These are phyloP conservation scores for Boletus sensibilis DNA, from an alignment of 768 basidiomycete species.

Conservation along the genomic window DNA sequence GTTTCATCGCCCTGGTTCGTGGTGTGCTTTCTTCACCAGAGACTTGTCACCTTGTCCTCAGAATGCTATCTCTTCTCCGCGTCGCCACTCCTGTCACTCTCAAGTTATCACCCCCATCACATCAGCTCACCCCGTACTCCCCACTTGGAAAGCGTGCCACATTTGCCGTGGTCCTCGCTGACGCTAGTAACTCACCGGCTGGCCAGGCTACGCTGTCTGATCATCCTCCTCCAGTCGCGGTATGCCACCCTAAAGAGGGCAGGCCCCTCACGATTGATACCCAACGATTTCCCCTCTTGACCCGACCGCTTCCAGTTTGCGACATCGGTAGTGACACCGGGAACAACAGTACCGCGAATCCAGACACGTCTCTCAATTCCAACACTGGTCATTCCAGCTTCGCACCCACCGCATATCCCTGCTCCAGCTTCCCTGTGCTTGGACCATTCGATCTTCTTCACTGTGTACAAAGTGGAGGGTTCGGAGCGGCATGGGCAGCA, in stretches of 20 bases:
- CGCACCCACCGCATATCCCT: neutral
- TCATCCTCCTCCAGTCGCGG: neutral
- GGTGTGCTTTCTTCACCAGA: neutral
- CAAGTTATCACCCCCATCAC: constrained; percentile 4
- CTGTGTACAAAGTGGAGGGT: constrained; percentile 21
- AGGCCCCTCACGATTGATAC: neutral
- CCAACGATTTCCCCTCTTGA: neutral
- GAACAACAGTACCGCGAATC: neutral
- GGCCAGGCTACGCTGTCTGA: neutral
- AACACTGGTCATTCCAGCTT: neutral
- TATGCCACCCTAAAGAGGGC: neutral
- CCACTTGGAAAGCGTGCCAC: constrained; percentile 5
- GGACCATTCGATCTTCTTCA: constrained; percentile 28
- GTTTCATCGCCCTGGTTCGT: neutral
- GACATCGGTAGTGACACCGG: neutral
- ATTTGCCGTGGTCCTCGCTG: neutral
- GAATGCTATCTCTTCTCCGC: constrained; percentile 15
- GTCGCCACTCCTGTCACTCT: constrained; percentile 4
- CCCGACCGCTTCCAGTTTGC: neutral
- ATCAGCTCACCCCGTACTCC: neutral
- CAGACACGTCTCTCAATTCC: neutral
- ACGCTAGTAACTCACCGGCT: neutral
- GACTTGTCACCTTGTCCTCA: neutral
- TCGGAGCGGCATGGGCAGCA: constrained; percentile 23
- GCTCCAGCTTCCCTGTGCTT: constrained; percentile 19